Evolutionary conservation across 208 protist genomes (phyloP).

Genomic region (Crithidia thermophila): DNA sequence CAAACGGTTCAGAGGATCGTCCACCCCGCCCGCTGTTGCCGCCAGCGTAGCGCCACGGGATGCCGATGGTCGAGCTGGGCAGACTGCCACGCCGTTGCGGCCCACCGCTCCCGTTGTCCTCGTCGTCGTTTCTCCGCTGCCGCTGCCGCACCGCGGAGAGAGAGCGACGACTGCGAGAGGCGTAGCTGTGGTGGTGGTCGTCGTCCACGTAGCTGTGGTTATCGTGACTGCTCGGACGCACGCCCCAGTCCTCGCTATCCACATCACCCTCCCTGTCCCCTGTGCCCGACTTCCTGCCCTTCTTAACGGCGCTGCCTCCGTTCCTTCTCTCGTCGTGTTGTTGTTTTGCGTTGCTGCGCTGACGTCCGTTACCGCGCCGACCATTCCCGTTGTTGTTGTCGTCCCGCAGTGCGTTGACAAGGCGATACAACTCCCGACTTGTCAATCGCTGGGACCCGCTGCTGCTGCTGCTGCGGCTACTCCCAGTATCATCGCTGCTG

Average conservation of each 20-base stretch:
- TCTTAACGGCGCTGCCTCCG: not conserved
- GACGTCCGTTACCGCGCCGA: not conserved
- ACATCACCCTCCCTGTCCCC: not conserved
- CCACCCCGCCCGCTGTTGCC: too few species aligned
- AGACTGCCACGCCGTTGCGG: conserved; percentile 5
- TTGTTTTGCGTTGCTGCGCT: not conserved
- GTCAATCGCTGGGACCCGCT: conserved; percentile 15
- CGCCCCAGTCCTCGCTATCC: conserved; percentile 2
- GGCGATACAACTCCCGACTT: conserved; percentile 27
- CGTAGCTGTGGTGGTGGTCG: not conserved
- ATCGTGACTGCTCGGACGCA: too few species aligned
- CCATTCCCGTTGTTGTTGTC: not conserved
- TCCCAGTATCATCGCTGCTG: not conserved
- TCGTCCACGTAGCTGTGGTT: not conserved
- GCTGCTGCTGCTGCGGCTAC: not conserved
- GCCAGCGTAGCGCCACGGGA: conserved; percentile 62
- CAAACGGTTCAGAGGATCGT: conserved; percentile 24
- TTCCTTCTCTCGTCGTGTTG: not conserved
- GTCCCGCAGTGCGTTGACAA: conserved; percentile 21
- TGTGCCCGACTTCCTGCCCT: too few species aligned
- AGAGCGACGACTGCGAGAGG: not conserved
- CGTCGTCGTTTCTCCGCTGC: not conserved
- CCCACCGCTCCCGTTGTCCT: not conserved
- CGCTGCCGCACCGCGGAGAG: conserved; percentile 3
- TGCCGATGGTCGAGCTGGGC: conserved; percentile 30